Percentiles rank a stretch among this genome's conserved stretches.
Conservation (phyloP, 176 grass and related monocot genomes). For the Tuctoria greenei region DNA sequence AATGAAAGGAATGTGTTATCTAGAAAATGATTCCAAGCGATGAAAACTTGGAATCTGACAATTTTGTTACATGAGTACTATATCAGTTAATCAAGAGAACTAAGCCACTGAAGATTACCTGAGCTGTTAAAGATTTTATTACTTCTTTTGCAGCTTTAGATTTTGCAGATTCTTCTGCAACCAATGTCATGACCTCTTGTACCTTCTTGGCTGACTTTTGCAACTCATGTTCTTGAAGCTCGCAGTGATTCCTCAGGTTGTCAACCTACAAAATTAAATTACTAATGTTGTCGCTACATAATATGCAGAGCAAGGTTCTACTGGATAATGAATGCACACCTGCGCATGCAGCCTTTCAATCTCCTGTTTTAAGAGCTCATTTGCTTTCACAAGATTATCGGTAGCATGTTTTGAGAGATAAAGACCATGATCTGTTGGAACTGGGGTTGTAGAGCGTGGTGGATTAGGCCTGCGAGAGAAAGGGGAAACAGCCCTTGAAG, state of each 20-base stretch:
- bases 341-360: constrained; percentile 72
- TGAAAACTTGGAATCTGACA: neutral
- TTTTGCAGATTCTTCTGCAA: constrained; percentile 87
- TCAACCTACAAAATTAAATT: constrained; percentile 62
- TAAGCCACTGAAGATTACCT: constrained; percentile 52
- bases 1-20: neutral
- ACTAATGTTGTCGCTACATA: constrained; percentile 6
- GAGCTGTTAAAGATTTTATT: constrained; percentile 93
- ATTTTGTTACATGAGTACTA: neutral
- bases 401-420: constrained; percentile 74
- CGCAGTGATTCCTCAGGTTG: constrained; percentile 66
- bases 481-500: constrained; percentile 86
- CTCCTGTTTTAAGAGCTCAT: constrained; percentile 86
- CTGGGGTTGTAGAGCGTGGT: constrained; percentile 79
- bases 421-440: constrained; percentile 74
- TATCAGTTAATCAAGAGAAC: constrained; percentile 18
- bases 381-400: constrained; percentile 78
- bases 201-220: constrained; percentile 75
- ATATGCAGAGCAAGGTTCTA: constrained; percentile 19
- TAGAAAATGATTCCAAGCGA: constrained; percentile 7
- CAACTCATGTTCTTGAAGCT: constrained; percentile 81
- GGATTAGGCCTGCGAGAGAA: constrained; percentile 86
- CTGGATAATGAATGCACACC: constrained; percentile 42
- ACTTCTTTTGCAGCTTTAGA: constrained; percentile 99
- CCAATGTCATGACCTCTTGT: constrained; percentile 69